Evolutionary conservation across 2,329 filamentous ascomycete genomes (phyloP).

Genomic region (Microthyrium microscopicum): DNA sequence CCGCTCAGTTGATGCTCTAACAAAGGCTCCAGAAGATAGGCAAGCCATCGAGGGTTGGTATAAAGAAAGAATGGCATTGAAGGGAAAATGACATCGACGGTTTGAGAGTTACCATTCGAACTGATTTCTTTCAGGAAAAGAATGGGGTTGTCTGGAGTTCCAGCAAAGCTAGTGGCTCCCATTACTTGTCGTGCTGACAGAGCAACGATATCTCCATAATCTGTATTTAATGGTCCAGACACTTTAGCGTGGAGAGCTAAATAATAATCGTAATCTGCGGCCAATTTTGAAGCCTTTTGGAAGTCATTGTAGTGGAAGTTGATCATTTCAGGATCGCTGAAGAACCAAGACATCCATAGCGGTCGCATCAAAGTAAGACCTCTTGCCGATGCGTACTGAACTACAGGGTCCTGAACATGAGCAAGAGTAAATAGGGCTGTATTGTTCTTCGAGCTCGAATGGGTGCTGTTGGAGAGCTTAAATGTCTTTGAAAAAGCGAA

Average conservation of each 20-base stretch:
- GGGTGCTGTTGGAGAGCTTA: slow-evolving; percentile 11
- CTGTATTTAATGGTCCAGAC: slow-evolving; percentile 56
- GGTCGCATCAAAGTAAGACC: slow-evolving; percentile 65
- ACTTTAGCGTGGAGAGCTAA: slow-evolving; percentile 54
- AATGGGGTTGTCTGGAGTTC: slow-evolving; percentile 53
- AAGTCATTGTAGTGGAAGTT: slow-evolving; percentile 66
- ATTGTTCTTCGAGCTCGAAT: slow-evolving; percentile 10
- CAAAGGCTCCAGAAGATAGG: slow-evolving; percentile 62
- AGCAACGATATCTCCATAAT: slow-evolving; percentile 62
- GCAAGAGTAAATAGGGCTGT: slow-evolving; percentile 51
- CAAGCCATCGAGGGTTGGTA: slow-evolving; percentile 66
- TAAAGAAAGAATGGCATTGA: slow-evolving; percentile 77
- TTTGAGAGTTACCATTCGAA: slow-evolving; percentile 71
- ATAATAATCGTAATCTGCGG: slow-evolving; percentile 56
- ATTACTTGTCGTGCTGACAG: slow-evolving; percentile 66
- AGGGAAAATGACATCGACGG: slow-evolving; percentile 76
- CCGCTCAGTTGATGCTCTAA: slow-evolving; percentile 69
- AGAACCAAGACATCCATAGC: slow-evolving; percentile 63
- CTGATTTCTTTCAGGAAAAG: slow-evolving; percentile 77
- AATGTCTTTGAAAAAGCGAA: slow-evolving; percentile 48
- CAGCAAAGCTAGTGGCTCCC: slow-evolving; percentile 59
- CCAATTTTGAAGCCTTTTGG: slow-evolving; percentile 42
- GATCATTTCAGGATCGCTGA: slow-evolving; percentile 44
- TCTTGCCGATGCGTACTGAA: slow-evolving; percentile 60
- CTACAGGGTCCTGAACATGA: slow-evolving; percentile 61